Evolutionary conservation across 2,329 filamentous ascomycete species (phyloP), one percentile per base, ranked within the genome.

Genomic region (Diplodia scrobiculata): DNA sequence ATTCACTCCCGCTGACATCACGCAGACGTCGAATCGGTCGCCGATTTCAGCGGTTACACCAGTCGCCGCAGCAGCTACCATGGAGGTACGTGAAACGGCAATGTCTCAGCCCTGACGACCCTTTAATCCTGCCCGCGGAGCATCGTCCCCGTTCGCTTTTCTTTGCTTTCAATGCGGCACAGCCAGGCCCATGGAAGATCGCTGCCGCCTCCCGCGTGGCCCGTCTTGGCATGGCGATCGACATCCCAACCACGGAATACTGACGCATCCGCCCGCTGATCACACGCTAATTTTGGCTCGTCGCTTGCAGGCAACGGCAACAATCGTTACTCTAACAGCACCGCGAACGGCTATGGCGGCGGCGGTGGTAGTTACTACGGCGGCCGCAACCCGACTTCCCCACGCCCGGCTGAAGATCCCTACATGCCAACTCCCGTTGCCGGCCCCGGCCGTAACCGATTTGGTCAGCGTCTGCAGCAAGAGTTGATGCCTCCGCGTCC

Each of bases 61-160:
- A 78, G 76, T 66, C 75, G 77, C 62, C 71, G 79, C 65, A 81
- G 76, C 73, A 81, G 79, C 70, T 81, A 80, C 69, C 78, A 78
- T 65, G 79, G 77, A 71, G 68, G 66, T 68, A 63, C 27, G 65
- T 68, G 38, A 25, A 41, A 32, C 41, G n/a, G 32, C 34, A 32
- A 29, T 60, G 45, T 66, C 54, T 55, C 63, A 58, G 63, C 52
- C 52, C 29, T 58, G 47, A 47, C 45, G 59, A n/a, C 52, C 25
- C 11, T 32, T n/a, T 9, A 34, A 45, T 41, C 32, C 34, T 48
- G 27, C 54, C 48, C 25, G 41, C 58, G 48, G 25, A 27, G 27
- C 9, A 36, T 36, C 34, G 34, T 10, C 9, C 10, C 34, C 45
- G 41, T 32, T 32, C 29, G 29, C 7, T 9, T 32, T 32, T 32